phyloP scores from a whole-genome alignment of 768 basidiomycete genomes.

The Rubroboletus satanas region DNA sequence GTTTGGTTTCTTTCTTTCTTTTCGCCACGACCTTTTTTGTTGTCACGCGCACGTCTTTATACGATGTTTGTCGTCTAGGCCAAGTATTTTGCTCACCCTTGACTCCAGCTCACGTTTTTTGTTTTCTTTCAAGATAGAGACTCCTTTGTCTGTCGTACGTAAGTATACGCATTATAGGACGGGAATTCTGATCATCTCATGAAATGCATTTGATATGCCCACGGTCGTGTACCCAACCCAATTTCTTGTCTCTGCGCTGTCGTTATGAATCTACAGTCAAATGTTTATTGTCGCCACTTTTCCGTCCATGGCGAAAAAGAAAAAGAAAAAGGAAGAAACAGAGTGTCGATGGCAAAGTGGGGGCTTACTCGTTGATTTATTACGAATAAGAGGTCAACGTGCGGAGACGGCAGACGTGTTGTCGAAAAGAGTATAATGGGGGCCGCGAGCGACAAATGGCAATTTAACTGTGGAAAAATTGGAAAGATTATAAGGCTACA shows the following conservation, averaged over 20 bases:
- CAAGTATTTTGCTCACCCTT: conserved; percentile 12
- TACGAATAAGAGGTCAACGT: not conserved
- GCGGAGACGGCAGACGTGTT: not conserved
- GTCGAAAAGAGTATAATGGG: not conserved
- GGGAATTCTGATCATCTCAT: conserved; percentile 23
- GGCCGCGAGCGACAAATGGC: not conserved
- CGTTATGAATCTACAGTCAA: not conserved
- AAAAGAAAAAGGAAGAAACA: not conserved
- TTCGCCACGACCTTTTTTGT: not conserved
- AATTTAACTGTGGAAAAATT: not conserved
- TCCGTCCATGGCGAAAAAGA: not conserved
- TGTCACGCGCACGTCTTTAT: not conserved
- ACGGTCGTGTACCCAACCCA: not conserved
- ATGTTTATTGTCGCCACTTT: not conserved
- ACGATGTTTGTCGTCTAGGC: not conserved
- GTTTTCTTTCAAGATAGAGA: conserved; percentile 6
- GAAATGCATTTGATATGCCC: conserved; percentile 3
- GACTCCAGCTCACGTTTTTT: conserved; percentile 5
- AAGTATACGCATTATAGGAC: conserved; percentile 27
- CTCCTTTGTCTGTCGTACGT: conserved; percentile 15
- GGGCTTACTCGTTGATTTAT: no score
- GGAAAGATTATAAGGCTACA: conserved; percentile 31
- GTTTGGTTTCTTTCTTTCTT: not conserved
- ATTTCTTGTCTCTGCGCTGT: not conserved
- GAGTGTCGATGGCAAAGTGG: not conserved